Percentiles rank a stretch among this genome's conserved stretches.
Evolutionary conservation across 495 filamentous ascomycete genomes (phyloP).

Genomic region (Xylaria intraflava): DNA sequence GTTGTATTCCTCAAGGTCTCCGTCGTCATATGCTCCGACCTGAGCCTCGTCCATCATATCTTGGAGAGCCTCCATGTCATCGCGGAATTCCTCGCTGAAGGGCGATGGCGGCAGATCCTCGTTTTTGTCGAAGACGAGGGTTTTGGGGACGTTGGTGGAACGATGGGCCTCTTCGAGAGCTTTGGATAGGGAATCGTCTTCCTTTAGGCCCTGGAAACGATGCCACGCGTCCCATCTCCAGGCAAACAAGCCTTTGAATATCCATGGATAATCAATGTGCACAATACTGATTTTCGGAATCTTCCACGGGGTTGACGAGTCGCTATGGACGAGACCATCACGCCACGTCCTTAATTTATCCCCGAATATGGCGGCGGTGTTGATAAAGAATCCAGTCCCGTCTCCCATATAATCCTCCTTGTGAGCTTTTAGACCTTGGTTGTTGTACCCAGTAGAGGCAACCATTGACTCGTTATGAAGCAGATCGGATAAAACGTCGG

Average conservation of each 20-base stretch:
- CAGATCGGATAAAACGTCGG: neutral
- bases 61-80: neutral
- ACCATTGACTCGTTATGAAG: neutral
- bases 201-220: neutral
- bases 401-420: neutral
- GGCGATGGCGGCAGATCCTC: neutral
- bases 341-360: neutral
- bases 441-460: neutral
- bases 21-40: too few species aligned
- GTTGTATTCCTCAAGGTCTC: too few species aligned
- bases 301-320: neutral
- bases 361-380: neutral
- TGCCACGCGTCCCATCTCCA: neutral
- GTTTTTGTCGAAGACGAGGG: neutral
- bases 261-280: neutral
- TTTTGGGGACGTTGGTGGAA: neutral
- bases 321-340: neutral
- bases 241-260: neutral
- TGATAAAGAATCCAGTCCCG: neutral
- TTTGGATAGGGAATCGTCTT: neutral
- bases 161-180: neutral
- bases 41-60: too few species aligned
- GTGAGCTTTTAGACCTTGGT: neutral
- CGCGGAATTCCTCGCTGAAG: neutral
- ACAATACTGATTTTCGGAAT: neutral